Evolutionary conservation across 2,329 filamentous ascomycete genomes (phyloP).

Genomic region (Calonectria honghensis): DNA sequence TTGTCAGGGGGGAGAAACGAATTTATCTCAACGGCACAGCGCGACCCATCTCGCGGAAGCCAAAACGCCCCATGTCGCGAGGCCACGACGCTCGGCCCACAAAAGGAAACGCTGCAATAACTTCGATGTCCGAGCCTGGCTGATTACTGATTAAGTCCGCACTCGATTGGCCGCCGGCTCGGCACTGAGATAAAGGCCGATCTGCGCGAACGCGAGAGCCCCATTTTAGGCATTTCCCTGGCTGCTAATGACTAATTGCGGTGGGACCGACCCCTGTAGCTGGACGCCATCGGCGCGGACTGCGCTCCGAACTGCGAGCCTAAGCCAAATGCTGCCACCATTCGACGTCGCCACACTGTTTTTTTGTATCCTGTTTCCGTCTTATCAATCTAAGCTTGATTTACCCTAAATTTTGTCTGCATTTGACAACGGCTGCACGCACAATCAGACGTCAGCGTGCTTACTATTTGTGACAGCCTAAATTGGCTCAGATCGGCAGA

Average conservation of each 20-base stretch:
- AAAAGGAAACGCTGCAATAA: neutral
- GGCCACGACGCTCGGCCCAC: slow-evolving; percentile 3
- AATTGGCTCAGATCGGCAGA: neutral
- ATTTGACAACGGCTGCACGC: neutral
- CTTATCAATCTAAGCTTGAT: neutral
- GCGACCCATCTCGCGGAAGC: neutral
- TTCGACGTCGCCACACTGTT: neutral
- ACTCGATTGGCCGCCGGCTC: neutral
- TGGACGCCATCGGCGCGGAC: neutral
- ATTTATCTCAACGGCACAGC: neutral
- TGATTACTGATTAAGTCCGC: neutral
- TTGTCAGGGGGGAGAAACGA: neutral
- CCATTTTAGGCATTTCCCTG: neutral
- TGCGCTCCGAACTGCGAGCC: neutral
- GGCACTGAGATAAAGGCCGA: neutral
- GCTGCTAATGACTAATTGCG: neutral
- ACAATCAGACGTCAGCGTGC: neutral
- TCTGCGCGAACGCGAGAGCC: neutral
- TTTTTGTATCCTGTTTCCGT: neutral
- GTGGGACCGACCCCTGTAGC: neutral
- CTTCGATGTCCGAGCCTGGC: neutral
- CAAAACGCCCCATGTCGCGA: neutral
- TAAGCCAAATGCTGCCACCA: neutral
- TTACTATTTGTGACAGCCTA: neutral
- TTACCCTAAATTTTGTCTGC: neutral